These are phyloP conservation scores for Prosopis cineraria DNA, from an alignment of 306 rosid species.

Conservation along the genomic window DNA sequence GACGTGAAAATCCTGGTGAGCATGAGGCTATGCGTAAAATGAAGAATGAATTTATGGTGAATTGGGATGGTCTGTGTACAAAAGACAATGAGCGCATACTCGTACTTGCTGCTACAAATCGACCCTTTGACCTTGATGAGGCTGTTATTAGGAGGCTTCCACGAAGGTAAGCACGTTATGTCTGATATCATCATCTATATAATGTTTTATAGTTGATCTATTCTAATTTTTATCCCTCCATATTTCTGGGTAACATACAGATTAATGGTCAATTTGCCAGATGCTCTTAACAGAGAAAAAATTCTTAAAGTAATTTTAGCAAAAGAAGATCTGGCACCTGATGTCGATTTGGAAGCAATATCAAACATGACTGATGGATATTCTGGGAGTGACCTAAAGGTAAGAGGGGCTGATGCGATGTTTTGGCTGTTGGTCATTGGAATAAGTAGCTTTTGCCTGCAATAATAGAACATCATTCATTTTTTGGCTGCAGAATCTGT, in stretches of 20 bases:
- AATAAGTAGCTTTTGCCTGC: conserved; percentile 19
- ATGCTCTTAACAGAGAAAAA: conserved; percentile 76
- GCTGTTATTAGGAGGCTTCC: conserved; percentile 99
- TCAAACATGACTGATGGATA: conserved; percentile 92
- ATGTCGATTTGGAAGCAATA: conserved; percentile 73
- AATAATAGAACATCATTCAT: not conserved
- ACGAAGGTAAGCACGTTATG: conserved; percentile 56
- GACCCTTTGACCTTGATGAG: conserved; percentile 99
- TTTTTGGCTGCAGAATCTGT: conserved; percentile 67
- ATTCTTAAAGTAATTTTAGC: conserved; percentile 76
- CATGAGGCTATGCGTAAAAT: conserved; percentile 99
- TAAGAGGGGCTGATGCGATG: conserved; percentile 25
- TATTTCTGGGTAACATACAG: conserved; percentile 38
- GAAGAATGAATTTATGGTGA: conserved; percentile 99
- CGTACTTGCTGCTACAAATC: conserved; percentile 95
- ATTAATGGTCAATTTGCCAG: conserved; percentile 96
- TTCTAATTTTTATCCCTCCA: conserved; percentile 8
- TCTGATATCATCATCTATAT: conserved; percentile 12
- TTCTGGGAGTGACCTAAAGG: conserved; percentile 96
- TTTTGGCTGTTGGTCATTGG: conserved; percentile 24
- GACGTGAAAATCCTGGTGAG: conserved; percentile 96
- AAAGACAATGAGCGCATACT: conserved; percentile 95
- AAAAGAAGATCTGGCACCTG: conserved; percentile 75
- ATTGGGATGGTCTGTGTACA: conserved; percentile 98
- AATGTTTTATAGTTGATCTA: not conserved